phyloP scores from a whole-genome alignment of 768 basidiomycete genomes.

The Pisolithus tinctorius region DNA sequence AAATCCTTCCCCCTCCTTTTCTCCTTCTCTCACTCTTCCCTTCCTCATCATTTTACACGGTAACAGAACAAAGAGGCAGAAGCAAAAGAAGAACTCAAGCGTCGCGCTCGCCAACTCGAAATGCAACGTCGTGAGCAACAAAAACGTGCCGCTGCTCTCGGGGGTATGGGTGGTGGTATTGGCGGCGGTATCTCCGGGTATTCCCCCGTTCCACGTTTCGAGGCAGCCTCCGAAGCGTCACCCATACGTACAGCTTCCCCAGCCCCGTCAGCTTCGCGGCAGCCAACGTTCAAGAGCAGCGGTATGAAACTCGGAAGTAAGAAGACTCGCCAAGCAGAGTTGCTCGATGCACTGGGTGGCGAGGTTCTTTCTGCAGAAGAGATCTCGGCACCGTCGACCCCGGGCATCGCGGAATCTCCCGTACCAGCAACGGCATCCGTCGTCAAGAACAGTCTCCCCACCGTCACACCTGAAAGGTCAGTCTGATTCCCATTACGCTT shows the following conservation, averaged over 20 bases:
- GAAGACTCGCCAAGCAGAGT: slow-evolving; percentile 83
- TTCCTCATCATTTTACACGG: not conserved
- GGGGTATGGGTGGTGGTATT: slow-evolving; percentile 38
- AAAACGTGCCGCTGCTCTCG: slow-evolving; percentile 53
- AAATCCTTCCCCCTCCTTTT: not conserved
- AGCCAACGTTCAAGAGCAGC: slow-evolving; percentile 84
- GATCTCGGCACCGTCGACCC: slow-evolving; percentile 44
- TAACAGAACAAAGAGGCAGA: slow-evolving; percentile 95
- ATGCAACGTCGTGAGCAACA: slow-evolving; percentile 96
- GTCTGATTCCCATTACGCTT: not conserved
- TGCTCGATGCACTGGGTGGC: slow-evolving; percentile 82
- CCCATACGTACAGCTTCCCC: slow-evolving; percentile 37
- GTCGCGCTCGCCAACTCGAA: slow-evolving; percentile 95
- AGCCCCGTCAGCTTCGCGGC: slow-evolving; percentile 41
- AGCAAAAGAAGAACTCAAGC: slow-evolving; percentile 97
- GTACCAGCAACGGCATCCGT: slow-evolving; percentile 33
- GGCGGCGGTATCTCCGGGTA: slow-evolving; percentile 69
- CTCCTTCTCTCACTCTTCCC: not conserved
- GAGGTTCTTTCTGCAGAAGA: slow-evolving; percentile 55
- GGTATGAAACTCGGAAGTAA: slow-evolving; percentile 97
- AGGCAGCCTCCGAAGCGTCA: slow-evolving; percentile 47
- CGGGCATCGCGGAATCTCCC: slow-evolving; percentile 41
- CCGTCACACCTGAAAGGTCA: slow-evolving; percentile 73
- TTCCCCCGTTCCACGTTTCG: slow-evolving; percentile 63
- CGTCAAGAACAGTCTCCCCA: slow-evolving; percentile 60